Conservation (phyloP, 495 filamentous ascomycete species). For the Podospora australis region DNA sequence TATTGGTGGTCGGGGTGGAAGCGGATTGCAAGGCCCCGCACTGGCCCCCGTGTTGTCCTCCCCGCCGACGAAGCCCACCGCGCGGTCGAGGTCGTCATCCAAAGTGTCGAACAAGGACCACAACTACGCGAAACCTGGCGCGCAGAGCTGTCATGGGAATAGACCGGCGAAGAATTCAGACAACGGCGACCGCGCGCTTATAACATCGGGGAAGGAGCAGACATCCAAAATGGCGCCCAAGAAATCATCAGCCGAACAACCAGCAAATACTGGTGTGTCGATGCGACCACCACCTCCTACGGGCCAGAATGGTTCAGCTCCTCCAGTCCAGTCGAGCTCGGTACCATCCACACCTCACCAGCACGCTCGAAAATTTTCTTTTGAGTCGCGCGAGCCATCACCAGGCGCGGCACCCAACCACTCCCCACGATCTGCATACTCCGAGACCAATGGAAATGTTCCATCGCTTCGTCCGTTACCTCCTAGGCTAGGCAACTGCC, state of each 20-base stretch:
- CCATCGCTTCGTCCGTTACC: constrained; percentile 56
- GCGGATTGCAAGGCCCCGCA: constrained; percentile 39
- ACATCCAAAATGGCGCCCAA: constrained; percentile 44
- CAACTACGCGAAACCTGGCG: constrained; percentile 30
- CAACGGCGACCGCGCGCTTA: constrained; percentile 50
- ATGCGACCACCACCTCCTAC: constrained; percentile 30
- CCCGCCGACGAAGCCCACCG: constrained; percentile 41
- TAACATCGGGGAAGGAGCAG: constrained; percentile 44
- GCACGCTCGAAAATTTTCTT: constrained; percentile 74
- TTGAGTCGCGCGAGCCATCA: constrained; percentile 79
- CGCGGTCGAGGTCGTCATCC: constrained; percentile 45
- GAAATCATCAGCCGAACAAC: constrained; percentile 26
- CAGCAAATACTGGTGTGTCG: constrained; percentile 24
- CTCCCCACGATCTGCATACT: constrained; percentile 85
- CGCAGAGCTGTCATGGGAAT: constrained; percentile 55
- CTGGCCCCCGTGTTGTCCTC: constrained; percentile 40
- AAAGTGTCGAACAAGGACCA: constrained; percentile 47
- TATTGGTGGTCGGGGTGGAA: constrained; percentile 41
- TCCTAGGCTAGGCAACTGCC: constrained; percentile 55
- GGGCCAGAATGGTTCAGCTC: constrained; percentile 19
- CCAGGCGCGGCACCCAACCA: constrained; percentile 67
- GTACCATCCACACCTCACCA: constrained; percentile 93
- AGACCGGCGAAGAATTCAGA: constrained; percentile 41
- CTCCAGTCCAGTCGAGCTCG: constrained; percentile 71
- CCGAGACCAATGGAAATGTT: constrained; percentile 70